Evolutionary conservation across 495 filamentous ascomycete genomes (phyloP), one percentile per base, ranked within the genome.

Genomic region (Neurospora africana): DNA sequence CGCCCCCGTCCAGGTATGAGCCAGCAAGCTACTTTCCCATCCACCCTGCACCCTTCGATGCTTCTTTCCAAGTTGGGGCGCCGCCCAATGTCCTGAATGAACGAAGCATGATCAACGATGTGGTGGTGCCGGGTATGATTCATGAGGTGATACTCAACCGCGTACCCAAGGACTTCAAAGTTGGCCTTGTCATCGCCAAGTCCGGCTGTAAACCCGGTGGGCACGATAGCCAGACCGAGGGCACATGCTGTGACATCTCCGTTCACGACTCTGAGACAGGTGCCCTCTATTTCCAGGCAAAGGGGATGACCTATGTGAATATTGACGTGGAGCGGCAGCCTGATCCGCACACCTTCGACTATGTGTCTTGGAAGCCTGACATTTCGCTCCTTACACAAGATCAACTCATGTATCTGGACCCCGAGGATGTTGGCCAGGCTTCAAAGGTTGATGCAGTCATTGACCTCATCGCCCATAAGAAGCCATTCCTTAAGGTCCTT

Each of bases 21-120:
- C 74, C 71, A 17, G 77, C 83, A 69, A 79, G 78, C 9, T 71
- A 68, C n/a, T 82, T 82, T 68, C 68, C 81, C 9, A 72, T 86
- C 23, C 84, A 86, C 71, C 84, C 84, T 3, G 76, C 78, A 0
- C 72, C 70, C 23, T 71, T 86, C 10, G 84, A 86, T 43, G 77
- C 40, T 13, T 81, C 75, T 68, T 69, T 83, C 11, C 82, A 84
- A 58, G 73, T 78, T 13, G 75, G 76, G 0, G 70, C 61, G 17
- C 69, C 79, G 5, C 53, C 78, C 0, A 36, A 43, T 10, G 15
- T n/a, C 38, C 47, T 61, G 5, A 61, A 43, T n/a, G 73, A 77
- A n/a, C 53, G 71, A 27, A 74, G 69, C 41, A 5, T 30, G 15
- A 36, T 77, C 17, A 40, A 69, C 11, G 72, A 38, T 19, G 40